These are phyloP conservation scores for Puccinia hordei DNA, from an alignment of 1,284 basidiomycete species.

Conservation along the genomic window DNA sequence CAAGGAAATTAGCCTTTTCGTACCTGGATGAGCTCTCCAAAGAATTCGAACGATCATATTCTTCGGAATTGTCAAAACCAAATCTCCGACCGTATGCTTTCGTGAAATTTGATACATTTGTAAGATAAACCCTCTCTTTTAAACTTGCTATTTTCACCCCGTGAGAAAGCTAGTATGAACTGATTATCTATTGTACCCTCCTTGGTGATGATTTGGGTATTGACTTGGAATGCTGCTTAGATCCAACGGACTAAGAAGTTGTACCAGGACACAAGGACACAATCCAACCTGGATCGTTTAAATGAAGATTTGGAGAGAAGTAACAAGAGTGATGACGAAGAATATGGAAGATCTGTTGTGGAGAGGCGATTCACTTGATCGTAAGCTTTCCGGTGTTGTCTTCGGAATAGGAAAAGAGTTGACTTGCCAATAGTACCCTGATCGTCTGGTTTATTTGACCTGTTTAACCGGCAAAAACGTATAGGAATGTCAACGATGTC, in stretches of 20 bases:
- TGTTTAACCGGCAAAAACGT: background rate
- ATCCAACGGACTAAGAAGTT: slow-evolving; percentile 96
- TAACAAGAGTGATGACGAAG: slow-evolving; percentile 99
- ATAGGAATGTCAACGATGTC: slow-evolving; percentile 85
- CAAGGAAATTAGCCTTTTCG: slow-evolving; percentile 93
- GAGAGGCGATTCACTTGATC: slow-evolving; percentile 93
- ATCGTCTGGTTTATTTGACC: background rate
- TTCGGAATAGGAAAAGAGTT: background rate
- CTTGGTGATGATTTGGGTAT: background rate
- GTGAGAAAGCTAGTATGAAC: background rate
- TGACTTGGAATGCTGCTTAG: slow-evolving; percentile 67
- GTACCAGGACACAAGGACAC: slow-evolving; percentile 86
- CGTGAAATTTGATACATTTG: slow-evolving; percentile 77
- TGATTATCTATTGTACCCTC: too few relatives aligned
- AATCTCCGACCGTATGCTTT: slow-evolving; percentile 82
- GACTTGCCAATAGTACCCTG: background rate
- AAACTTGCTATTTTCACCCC: background rate
- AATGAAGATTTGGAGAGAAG: slow-evolving; percentile 96
- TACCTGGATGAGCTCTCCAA: slow-evolving; percentile 96
- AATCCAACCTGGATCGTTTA: slow-evolving; percentile 76
- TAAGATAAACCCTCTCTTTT: background rate
- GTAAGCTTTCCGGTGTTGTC: slow-evolving; percentile 64
- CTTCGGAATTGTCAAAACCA: slow-evolving; percentile 50
- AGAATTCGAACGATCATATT: slow-evolving; percentile 70
- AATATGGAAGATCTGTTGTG: slow-evolving; percentile 99